Conservation (phyloP, 2,329 filamentous ascomycete species). For the Zalaria obscura region DNA sequence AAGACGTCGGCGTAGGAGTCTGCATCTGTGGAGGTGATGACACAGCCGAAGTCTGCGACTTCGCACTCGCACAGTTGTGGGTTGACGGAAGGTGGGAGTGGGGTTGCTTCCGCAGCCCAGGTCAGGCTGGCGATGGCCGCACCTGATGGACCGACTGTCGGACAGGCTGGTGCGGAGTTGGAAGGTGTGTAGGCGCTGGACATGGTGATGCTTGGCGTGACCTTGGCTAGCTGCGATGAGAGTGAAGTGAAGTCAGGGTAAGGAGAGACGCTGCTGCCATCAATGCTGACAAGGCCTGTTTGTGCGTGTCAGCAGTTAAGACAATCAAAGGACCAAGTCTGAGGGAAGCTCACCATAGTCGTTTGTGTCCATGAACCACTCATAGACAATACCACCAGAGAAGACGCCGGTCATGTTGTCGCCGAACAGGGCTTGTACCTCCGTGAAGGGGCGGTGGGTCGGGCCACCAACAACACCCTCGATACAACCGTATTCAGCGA, state of each 20-base stretch:
- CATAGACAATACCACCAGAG: slow-evolving; percentile 92
- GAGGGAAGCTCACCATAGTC: slow-evolving; percentile 58
- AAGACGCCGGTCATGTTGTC: slow-evolving; percentile 75
- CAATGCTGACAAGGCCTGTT: slow-evolving; percentile 33
- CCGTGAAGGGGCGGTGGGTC: slow-evolving; percentile 67
- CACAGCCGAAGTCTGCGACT: no score
- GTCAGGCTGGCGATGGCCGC: no score
- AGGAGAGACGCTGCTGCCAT: slow-evolving; percentile 59
- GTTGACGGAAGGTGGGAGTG: no score
- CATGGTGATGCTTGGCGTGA: slow-evolving; percentile 54
- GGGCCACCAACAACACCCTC: slow-evolving; percentile 40
- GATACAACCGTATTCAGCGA: slow-evolving; percentile 90
- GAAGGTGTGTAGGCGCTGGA: slow-evolving; percentile 50
- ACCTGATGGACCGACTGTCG: slow-evolving; percentile 16
- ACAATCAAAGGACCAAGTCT: slow-evolving; percentile 44
- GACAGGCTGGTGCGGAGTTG: slow-evolving; percentile 52
- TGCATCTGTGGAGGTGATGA: no score
- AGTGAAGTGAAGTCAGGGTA: slow-evolving; percentile 68
- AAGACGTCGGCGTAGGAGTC: no score
- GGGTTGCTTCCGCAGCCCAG: no score
- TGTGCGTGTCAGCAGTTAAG: slow-evolving; percentile 17
- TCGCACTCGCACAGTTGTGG: no score
- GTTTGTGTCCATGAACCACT: slow-evolving; percentile 72
- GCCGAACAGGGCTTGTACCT: slow-evolving; percentile 68
- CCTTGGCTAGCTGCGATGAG: slow-evolving; percentile 58